Evolutionary conservation across 1,284 basidiomycete species (phyloP).

Genomic region (Inonotus obliquus): DNA sequence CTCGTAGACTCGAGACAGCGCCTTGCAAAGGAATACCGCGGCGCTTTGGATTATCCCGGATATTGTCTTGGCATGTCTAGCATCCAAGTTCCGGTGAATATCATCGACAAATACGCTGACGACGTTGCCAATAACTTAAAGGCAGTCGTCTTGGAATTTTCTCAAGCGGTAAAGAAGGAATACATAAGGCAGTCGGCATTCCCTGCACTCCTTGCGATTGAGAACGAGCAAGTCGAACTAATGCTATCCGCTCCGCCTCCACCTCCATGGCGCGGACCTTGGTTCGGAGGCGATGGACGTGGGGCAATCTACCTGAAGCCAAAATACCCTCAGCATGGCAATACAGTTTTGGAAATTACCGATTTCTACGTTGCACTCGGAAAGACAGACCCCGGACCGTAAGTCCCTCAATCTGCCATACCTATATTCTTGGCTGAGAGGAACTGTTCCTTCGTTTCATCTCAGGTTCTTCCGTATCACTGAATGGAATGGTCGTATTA

Average conservation of each 20-base stretch:
- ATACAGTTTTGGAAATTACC: constrained; percentile 1
- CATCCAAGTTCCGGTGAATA: constrained; percentile 10
- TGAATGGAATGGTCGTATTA: constrained; percentile 13
- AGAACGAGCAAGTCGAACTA: constrained; percentile 6
- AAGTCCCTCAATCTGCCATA: constrained; percentile 1
- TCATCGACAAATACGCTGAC: constrained; percentile 11
- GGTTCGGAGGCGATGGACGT: constrained; percentile 19
- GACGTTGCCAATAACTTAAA: neutral
- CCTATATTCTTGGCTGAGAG: neutral
- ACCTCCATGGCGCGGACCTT: constrained; percentile 19
- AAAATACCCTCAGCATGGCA: constrained; percentile 8
- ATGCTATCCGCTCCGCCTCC: constrained; percentile 6
- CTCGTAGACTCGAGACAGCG: constrained; percentile 13
- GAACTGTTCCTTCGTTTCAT: no score
- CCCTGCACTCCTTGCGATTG: constrained; percentile 14
- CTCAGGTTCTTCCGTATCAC: constrained; percentile 10
- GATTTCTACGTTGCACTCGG: constrained; percentile 19
- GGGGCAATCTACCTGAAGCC: constrained; percentile 14
- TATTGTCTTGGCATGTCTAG: constrained; percentile 18
- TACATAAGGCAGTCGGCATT: constrained; percentile 13
- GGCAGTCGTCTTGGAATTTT: constrained; percentile 8
- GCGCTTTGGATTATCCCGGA: constrained; percentile 11
- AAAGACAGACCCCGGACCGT: constrained; percentile 21
- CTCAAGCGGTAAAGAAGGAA: constrained; percentile 14
- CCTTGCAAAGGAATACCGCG: constrained; percentile 5